Evolutionary conservation across 345 rosid genomes (phyloP), one percentile per base, ranked within the genome.

Genomic region (Eucalyptus polyanthemos): DNA sequence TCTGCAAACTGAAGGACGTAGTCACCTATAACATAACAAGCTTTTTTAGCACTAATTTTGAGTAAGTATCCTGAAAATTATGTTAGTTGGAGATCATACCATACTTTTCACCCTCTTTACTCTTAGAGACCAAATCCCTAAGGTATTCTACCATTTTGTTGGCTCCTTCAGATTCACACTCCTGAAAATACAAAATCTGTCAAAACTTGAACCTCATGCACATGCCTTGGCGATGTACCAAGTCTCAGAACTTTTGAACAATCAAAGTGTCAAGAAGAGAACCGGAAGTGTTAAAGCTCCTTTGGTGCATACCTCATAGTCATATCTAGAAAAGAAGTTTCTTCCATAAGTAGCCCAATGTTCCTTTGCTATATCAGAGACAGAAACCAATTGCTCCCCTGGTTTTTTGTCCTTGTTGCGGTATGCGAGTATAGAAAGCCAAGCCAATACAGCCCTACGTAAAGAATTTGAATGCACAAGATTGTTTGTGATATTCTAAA

Each of bases 271-370:
- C 88, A 51, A 53, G 29, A 53, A 27, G 14, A 27, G 67, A 21
- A 21, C 45, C 13, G 1, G 49, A 54, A 37, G n/a, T n/a, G 31
- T 22, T 53, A 86, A 86, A 37, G 67, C 15, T 50, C 58, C 40
- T 34, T 53, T 53, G 31, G 88, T 42, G 62, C 89, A 60, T 94
- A 95, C 99, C 94, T 97, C 98, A 89, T 98, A 97, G 89, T 97
- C 99, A 89, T 96, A 97, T 98, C 99, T 94, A 51, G 98, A 96
- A 90, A 98, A 95, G 92, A 95, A 95, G 90, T 96, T 97, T 92
- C 99, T 95, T 89, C 99, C 99, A 89, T 95, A 97, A 47, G 95
- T 97, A 69, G 95, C 99, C 99, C 98, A 98, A 90, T 97, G 97
- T 89, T 94, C 97, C 92, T 95, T 95, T 92, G 94, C 97, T 87